Conservation (phyloP, 202 grass and related monocot species). For the Alloteropsis angusta region DNA sequence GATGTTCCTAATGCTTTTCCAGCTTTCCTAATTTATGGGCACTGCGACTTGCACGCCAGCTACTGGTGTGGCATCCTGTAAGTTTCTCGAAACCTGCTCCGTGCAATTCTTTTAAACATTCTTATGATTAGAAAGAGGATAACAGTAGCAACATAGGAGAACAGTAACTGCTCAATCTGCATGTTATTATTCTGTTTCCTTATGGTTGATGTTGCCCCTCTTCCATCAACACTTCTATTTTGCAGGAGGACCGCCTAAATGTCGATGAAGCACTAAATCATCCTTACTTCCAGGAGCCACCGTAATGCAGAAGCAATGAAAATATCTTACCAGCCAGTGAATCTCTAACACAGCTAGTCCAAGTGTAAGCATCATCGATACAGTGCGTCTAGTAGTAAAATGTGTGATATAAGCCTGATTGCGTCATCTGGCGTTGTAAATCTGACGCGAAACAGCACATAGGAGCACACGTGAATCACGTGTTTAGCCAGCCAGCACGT, state of each 20-base stretch:
- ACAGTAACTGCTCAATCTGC: neutral
- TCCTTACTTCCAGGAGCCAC: constrained; percentile 69
- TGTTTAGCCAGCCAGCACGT: too few relatives aligned
- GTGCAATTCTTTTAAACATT: neutral
- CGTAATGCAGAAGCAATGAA: neutral
- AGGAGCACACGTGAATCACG: too few relatives aligned
- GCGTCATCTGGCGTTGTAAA: neutral
- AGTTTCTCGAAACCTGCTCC: constrained; percentile 30
- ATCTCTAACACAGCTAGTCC: neutral
- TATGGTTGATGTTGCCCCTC: neutral
- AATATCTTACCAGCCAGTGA: neutral
- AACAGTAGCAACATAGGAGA: neutral
- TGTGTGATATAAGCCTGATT: neutral
- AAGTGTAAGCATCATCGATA: neutral
- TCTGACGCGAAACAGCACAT: neutral
- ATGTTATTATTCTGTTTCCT: neutral
- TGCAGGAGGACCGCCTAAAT: constrained; percentile 75
- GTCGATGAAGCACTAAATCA: constrained; percentile 81
- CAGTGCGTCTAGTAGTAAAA: neutral
- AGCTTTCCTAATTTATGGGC: constrained; percentile 84
- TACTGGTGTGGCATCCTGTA: constrained; percentile 93
- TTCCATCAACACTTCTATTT: neutral
- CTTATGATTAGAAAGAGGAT: neutral
- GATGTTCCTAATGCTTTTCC: constrained; percentile 18
- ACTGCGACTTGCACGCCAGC: constrained; percentile 68